Percentiles rank a stretch among this genome's conserved stretches.
Evolutionary conservation across 2,329 filamentous ascomycete genomes (phyloP).

Genomic region (Botryosphaeria dothidea): DNA sequence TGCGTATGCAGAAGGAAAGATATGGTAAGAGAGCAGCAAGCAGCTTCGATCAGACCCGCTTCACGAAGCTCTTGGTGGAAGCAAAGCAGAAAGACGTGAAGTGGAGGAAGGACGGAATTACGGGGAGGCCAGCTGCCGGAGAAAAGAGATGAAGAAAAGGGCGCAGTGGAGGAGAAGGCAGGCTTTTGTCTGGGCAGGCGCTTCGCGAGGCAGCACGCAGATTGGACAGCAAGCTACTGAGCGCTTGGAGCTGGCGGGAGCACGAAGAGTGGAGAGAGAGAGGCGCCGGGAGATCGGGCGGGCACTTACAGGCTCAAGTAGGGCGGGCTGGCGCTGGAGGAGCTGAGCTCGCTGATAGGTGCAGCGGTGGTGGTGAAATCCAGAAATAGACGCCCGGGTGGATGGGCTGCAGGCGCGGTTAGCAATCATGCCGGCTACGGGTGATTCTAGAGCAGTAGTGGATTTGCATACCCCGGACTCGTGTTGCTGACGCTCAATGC

Average conservation of each 20-base stretch:
- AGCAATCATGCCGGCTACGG: neutral
- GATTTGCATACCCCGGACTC: neutral
- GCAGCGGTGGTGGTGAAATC: constrained; percentile 10
- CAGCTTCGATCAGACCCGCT: constrained; percentile 18
- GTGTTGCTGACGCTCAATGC: neutral
- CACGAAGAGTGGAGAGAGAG: constrained; percentile 14
- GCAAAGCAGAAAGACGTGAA: constrained; percentile 27
- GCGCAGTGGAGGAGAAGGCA: constrained; percentile 34
- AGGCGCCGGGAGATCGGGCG: neutral
- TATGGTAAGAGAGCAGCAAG: constrained; percentile 1
- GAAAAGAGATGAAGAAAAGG: constrained; percentile 29
- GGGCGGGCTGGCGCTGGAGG: neutral
- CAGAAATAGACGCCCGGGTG: constrained; percentile 18
- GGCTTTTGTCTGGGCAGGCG: constrained; percentile 42
- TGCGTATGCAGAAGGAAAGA: constrained; percentile 27
- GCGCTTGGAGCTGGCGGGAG: constrained; percentile 8
- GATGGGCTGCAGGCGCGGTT: constrained; percentile 12
- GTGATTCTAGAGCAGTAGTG: neutral
- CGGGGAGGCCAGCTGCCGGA: constrained; percentile 39
- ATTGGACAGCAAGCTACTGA: neutral
- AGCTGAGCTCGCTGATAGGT: constrained; percentile 16
- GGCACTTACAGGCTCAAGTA: constrained; percentile 19
- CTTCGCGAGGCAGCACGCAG: constrained; percentile 29
- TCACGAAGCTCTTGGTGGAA: constrained; percentile 14
- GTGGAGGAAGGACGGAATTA: constrained; percentile 38